Evolutionary conservation across 1,284 basidiomycete species (phyloP), one percentile per base, ranked within the genome.

Genomic region (Pseudomicrostroma phylloplanum): DNA sequence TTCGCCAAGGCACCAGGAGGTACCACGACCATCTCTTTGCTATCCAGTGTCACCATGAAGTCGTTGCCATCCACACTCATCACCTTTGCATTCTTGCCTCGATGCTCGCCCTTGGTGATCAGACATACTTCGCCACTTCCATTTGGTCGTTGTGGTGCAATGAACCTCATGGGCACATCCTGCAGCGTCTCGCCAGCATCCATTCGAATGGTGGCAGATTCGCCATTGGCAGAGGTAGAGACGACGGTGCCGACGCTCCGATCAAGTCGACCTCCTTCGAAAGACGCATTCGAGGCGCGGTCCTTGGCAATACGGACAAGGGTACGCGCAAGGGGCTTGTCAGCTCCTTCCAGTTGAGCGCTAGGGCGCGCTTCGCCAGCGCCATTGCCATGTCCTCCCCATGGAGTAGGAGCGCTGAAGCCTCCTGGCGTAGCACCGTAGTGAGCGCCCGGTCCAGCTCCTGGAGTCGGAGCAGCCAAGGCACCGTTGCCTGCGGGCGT

Each of bases 21-120:
- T 6, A 54, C 21, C 21, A 54, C 51, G 2, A 23, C 21, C 51
- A 54, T 19, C 13, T 25, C 26, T 25, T 54, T 54, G 21, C 26
- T 25, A 8, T 54, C 51, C 17, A 54, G 51, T 25, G 51, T 26
- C 13, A 54, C 51, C 51, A 54, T 54, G 17, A 54, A 54, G 21
- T 54, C 51, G 6, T 54, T 25, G 13, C 21, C 21, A 25, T 54
- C 51, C 51, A 54, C 51, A 21, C 21, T 23, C 19, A 25, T 25
- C 51, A 54, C 51, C 17, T 25, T 17, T 15, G 25, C 51, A 26
- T 25, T 54, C 51, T 25, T 54, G 13, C 51, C 51, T 13, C 25
- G n/a, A 25, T 23, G 25, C n/a, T 19, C 21, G 8, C 51, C 51
- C 51, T 8, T 15, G 21, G 51, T 54, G 13, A 54, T 25, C 6